Evolutionary conservation across 345 rosid genomes (phyloP).

Genomic region (Eucalyptus shirleyi): DNA sequence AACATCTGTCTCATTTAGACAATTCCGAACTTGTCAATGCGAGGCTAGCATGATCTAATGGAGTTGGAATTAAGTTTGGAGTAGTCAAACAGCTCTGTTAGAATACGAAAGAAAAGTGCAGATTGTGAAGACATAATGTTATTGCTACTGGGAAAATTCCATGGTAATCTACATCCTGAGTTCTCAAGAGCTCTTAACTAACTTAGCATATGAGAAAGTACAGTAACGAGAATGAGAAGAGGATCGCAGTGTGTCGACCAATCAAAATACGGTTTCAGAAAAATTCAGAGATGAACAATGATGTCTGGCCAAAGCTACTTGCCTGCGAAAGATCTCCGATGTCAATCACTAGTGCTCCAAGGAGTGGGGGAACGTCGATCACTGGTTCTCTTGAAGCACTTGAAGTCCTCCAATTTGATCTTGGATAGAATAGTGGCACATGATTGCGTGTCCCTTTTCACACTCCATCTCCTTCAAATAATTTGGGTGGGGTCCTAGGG

Average conservation of each 20-base stretch:
- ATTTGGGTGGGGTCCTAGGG: conserved; percentile 12
- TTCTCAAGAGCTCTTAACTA: background rate
- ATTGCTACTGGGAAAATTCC: too few relatives aligned
- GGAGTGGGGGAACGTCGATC: conserved; percentile 18
- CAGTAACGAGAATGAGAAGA: background rate
- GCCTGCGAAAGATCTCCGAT: conserved; percentile 41
- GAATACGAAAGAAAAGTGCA: too few relatives aligned
- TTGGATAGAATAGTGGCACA: conserved; percentile 38
- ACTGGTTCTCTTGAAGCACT: background rate
- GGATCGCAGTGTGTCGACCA: too few relatives aligned
- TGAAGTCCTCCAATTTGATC: conserved; percentile 6
- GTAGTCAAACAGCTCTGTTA: too few relatives aligned
- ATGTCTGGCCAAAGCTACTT: background rate
- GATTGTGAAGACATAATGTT: too few relatives aligned
- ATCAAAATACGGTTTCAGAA: background rate
- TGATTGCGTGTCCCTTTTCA: background rate
- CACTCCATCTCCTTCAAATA: conserved; percentile 17
- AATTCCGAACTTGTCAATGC: too few relatives aligned
- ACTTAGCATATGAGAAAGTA: background rate
- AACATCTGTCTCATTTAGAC: too few relatives aligned
- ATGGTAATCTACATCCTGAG: background rate
- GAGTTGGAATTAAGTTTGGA: too few relatives aligned
- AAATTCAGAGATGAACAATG: background rate
- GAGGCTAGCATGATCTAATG: too few relatives aligned
- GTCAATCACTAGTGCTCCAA: conserved; percentile 16